These are phyloP conservation scores for Fraxinus platypoda DNA, from an alignment of 305 asterid genomes.

Conservation along the genomic window DNA sequence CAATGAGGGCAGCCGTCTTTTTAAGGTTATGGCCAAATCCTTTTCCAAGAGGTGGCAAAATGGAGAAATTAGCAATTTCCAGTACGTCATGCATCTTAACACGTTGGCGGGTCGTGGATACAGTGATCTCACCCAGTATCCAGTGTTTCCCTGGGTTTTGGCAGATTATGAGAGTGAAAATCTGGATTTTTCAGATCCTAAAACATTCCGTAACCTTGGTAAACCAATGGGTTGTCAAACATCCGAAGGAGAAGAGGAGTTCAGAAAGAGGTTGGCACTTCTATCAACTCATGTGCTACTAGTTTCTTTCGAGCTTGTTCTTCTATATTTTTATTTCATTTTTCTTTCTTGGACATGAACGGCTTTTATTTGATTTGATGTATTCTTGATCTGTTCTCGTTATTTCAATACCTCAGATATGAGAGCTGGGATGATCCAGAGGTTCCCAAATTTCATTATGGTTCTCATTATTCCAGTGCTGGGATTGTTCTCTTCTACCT, in stretches of 20 bases:
- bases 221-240: conserved; percentile 99
- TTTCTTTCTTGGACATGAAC: conserved; percentile 4
- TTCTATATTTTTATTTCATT: neutral
- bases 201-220: conserved; percentile 85
- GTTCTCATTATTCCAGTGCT: conserved; percentile 99
- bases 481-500: conserved; percentile 99
- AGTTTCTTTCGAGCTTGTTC: conserved; percentile 9
- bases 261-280: conserved; percentile 75
- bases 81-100: conserved; percentile 98
- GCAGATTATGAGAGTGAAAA: conserved; percentile 95
- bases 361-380: conserved; percentile 16
- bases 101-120: conserved; percentile 99
- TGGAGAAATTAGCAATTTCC: conserved; percentile 99
- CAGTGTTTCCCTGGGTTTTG: conserved; percentile 97
- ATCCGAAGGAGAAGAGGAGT: conserved; percentile 94
- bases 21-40: conserved; percentile 92
- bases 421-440: conserved; percentile 99
- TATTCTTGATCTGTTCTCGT: conserved; percentile 4
- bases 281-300: conserved; percentile 6
- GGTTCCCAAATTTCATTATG: conserved; percentile 97
- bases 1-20: conserved; percentile 97
- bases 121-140: conserved; percentile 99
- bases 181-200: conserved; percentile 80
- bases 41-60: conserved; percentile 99
- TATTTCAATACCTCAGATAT: conserved; percentile 45